Base-by-base conservation (phyloP, 352 stramenopile species). In the Pythium myriotylum region DNA sequence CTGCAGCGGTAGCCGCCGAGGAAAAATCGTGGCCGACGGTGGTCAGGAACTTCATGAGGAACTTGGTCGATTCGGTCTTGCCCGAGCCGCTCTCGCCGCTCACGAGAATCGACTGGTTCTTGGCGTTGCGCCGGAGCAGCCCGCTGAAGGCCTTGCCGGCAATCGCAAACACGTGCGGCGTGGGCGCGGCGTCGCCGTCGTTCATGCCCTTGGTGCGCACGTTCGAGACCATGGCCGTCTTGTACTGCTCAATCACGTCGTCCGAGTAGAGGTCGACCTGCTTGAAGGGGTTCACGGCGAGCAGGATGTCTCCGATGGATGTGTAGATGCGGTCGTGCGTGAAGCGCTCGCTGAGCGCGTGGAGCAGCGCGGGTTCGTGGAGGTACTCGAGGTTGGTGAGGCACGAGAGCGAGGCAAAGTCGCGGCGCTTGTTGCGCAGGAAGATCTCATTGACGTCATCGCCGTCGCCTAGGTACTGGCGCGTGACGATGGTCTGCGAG, bases 31-130 rank as follows among this genome's bases (percentile, higher is more conserved):
- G 65, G 63, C 75, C 82, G 29, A 98, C 81, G 33, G 86, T 96
- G 5, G 95, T 97, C 26, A 98, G 75, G 76, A 98, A 97, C 47
- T 97, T 91, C 84, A 96, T 93, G 49, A 96, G 69, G 62, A 93
- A 93, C 74, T 96, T 96, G 61, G 88, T 96, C 33, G 81, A 91
- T 62, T 96, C 86, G 17, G 88, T 96, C 67, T 96, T 96, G 49
- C 88, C 88, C 40, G 81, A 92, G 37, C 88, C 88, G 37, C 84
- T 94, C 62, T 96, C 88, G 51, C 88, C 88, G 53, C 83, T 92
- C 41, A 96, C 86, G 51, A 96, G 74, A 46, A 96, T 88, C 17
- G 83, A 88, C 62, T 95, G 86, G 54, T 93, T 96, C 45, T 72
- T 80, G 56, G 73, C 69, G 22, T 84, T 62, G 8, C 64, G 59